Evolutionary conservation across 306 rosid species (phyloP).

Genomic region (Prunus persica): Prunus_persica_NCBIv2 NC_034012.1:8632001-8632500

Average conservation of each 20-base stretch:
- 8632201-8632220: neutral
- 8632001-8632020: no score
- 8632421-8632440: neutral
- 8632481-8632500: neutral
- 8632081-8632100: neutral
- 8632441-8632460: neutral
- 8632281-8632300: neutral
- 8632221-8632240: neutral
- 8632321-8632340: neutral
- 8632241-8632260: neutral
- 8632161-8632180: neutral
- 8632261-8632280: slow-evolving; percentile 1
- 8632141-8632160: neutral
- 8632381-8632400: neutral
- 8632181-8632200: neutral
- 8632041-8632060: neutral
- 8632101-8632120: neutral
- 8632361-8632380: neutral
- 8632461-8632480: neutral
- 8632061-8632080: neutral
- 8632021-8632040: neutral
- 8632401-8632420: neutral
- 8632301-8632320: neutral
- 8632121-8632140: neutral
- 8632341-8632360: neutral